A percentile compares a stretch with the other conserved stretches of the same genome.
phyloP scores from a whole-genome alignment of 2,329 filamentous ascomycete species.

The Tolypocladium pustulatum region DNA sequence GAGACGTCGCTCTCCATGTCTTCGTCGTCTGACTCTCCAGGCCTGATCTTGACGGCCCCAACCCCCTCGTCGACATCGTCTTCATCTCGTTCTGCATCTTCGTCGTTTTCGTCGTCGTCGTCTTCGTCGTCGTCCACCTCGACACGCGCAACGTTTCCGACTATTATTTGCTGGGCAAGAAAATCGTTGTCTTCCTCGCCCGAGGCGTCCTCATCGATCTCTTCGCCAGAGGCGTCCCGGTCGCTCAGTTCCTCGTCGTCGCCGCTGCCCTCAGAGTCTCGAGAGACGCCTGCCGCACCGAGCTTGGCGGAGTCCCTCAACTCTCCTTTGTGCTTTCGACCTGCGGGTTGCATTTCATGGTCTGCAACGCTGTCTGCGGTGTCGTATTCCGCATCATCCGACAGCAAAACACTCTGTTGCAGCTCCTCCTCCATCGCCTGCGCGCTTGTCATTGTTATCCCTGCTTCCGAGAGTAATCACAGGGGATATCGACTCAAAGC shows the following conservation, averaged over 20 bases:
- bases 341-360: conserved; percentile 11
- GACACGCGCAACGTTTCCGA: conserved; percentile 15
- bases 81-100: conserved; percentile 16
- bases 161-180: conserved; percentile 15
- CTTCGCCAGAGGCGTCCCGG: conserved; percentile 25
- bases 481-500: conserved; percentile 5
- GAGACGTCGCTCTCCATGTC: conserved; percentile 41
- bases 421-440: conserved; percentile 48
- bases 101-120: conserved; percentile 23
- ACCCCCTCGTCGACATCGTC: conserved; percentile 43
- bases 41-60: conserved; percentile 45
- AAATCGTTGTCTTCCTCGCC: conserved; percentile 29
- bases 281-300: not conserved
- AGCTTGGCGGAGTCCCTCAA: not conserved
- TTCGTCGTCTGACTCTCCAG: conserved; percentile 35
- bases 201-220: conserved; percentile 30
- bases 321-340: conserved; percentile 1
- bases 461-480: conserved; percentile 12
- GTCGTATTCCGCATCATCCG: conserved; percentile 36
- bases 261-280: conserved; percentile 8
- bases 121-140: conserved; percentile 22
- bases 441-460: conserved; percentile 35
- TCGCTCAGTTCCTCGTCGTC: conserved; percentile 26
- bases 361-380: conserved; percentile 21
- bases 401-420: conserved; percentile 43